Percentiles rank a stretch among this genome's conserved stretches.
These are phyloP conservation scores for Ustilago crameri DNA, from an alignment of 1,284 basidiomycete genomes.

Conservation along the genomic window DNA sequence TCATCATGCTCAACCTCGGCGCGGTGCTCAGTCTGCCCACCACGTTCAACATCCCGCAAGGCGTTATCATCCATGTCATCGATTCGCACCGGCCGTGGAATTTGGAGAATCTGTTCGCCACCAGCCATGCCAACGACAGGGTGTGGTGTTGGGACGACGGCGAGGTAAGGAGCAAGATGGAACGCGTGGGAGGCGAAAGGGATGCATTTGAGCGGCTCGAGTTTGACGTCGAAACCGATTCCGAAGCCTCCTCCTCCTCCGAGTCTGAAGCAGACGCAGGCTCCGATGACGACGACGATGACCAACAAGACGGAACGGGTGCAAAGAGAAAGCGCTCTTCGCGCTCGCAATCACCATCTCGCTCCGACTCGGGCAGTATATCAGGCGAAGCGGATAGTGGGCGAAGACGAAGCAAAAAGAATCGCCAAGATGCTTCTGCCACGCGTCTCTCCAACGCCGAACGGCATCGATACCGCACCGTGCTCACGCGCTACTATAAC, in stretches of 20 bases:
- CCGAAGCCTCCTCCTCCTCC: constrained; percentile 70
- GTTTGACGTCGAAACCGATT: constrained; percentile 60
- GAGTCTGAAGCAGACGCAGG: constrained; percentile 70
- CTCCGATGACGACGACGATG: constrained; percentile 60
- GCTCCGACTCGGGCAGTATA: not conserved
- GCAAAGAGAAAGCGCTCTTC: constrained; percentile 38
- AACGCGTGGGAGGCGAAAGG: constrained; percentile 33
- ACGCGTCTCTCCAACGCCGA: constrained; percentile 36
- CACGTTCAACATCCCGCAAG: constrained; percentile 68
- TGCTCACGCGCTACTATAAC: constrained; percentile 75
- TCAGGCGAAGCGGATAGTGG: too few species aligned
- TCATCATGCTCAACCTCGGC: constrained; percentile 93
- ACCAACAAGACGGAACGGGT: too few species aligned
- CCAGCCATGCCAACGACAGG: constrained; percentile 67
- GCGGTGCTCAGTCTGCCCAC: constrained; percentile 82
- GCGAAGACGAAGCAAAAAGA: not conserved
- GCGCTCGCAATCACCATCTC: constrained; percentile 15
- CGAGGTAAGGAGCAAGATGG: constrained; percentile 51
- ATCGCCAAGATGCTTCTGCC: not conserved
- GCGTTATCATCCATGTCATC: constrained; percentile 81
- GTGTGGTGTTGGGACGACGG: constrained; percentile 67
- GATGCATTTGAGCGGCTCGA: constrained; percentile 61
- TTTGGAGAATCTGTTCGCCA: constrained; percentile 85
- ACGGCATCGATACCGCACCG: constrained; percentile 52
- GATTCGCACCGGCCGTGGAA: constrained; percentile 93